Percentiles rank a stretch among this genome's conserved stretches.
These are phyloP conservation scores for Ceratobasidium papillatum DNA, from an alignment of 1,284 basidiomycete genomes.

Conservation along the genomic window DNA sequence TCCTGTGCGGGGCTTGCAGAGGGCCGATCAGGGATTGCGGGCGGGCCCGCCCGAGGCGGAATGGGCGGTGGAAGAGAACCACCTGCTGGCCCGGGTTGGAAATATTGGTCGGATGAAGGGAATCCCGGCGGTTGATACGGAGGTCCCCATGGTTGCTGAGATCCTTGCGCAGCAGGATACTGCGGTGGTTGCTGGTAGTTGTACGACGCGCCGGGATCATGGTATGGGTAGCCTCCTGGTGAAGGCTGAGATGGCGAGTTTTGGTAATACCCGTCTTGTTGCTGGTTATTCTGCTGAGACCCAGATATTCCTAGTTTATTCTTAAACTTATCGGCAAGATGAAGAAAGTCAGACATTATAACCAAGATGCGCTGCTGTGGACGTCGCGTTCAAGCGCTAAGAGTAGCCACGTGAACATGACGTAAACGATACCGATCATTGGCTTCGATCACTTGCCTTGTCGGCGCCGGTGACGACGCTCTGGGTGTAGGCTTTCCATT, in stretches of 20 bases:
- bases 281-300: not conserved
- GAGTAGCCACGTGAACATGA: constrained; percentile 25
- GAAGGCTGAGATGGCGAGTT: not conserved
- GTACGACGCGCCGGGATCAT: not conserved
- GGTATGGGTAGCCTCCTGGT: constrained; percentile 11
- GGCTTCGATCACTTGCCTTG: constrained; percentile 6
- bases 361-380: not conserved
- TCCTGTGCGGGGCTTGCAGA: not conserved
- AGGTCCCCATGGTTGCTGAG: constrained; percentile 7
- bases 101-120: not conserved
- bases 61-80: constrained; percentile 16
- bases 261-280: constrained; percentile 17
- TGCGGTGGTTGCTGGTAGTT: constrained; percentile 16
- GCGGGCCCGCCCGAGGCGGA: constrained; percentile 17
- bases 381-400: constrained; percentile 16
- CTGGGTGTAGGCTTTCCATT: not conserved
- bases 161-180: not conserved
- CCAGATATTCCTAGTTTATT: constrained; percentile 24
- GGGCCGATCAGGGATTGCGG: constrained; percentile 23
- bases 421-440: not conserved
- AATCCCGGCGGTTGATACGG: constrained; percentile 6
- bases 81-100: not conserved
- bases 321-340: constrained; percentile 34
- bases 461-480: constrained; percentile 15
- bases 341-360: constrained; percentile 33